A percentile compares a stretch with the other conserved stretches of the same genome.
Evolutionary conservation across 2,329 filamentous ascomycete genomes (phyloP).

Genomic region (Pyricularia grisea): DNA sequence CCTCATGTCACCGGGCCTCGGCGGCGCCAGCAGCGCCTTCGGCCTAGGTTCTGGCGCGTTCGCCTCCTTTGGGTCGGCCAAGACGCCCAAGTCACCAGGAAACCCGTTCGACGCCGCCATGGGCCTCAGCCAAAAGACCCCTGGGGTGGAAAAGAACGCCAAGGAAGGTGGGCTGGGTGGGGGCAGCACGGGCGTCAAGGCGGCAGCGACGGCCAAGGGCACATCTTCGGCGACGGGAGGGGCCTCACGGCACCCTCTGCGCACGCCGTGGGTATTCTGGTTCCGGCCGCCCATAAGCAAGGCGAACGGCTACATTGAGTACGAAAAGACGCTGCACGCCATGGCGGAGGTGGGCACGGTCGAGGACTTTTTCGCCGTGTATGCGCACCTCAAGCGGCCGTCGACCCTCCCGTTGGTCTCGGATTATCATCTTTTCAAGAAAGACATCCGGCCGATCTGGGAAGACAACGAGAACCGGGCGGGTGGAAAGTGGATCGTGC

Average conservation of each 20-base stretch:
- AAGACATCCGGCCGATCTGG: slow-evolving; percentile 94
- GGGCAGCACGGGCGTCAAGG: slow-evolving; percentile 7
- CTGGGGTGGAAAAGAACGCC: slow-evolving; percentile 54
- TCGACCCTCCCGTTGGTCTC: slow-evolving; percentile 84
- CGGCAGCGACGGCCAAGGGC: slow-evolving; percentile 22
- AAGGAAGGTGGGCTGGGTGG: slow-evolving; percentile 29
- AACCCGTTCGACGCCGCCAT: slow-evolving; percentile 71
- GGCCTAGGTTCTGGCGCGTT: slow-evolving; percentile 92
- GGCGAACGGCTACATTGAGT: slow-evolving; percentile 77
- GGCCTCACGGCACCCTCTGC: slow-evolving; percentile 49
- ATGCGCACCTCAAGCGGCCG: slow-evolving; percentile 80
- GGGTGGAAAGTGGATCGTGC: slow-evolving; percentile 95
- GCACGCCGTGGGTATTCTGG: slow-evolving; percentile 92
- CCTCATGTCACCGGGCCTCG: slow-evolving; percentile 61
- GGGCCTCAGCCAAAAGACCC: slow-evolving; percentile 40
- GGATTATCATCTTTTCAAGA: slow-evolving; percentile 97
- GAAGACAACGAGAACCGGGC: slow-evolving; percentile 95
- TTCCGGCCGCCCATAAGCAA: slow-evolving; percentile 95
- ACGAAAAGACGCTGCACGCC: slow-evolving; percentile 90
- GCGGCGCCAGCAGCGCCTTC: slow-evolving; percentile 73
- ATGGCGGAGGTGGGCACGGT: slow-evolving; percentile 73
- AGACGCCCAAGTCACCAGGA: slow-evolving; percentile 79
- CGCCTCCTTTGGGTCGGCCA: slow-evolving; percentile 81
- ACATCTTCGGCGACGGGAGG: slow-evolving; percentile 21
- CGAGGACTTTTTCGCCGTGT: slow-evolving; percentile 88